Percentiles rank a stretch among this genome's conserved stretches.
phyloP scores from a whole-genome alignment of 2,329 filamentous ascomycete genomes.

The Cercospora sojina region DNA sequence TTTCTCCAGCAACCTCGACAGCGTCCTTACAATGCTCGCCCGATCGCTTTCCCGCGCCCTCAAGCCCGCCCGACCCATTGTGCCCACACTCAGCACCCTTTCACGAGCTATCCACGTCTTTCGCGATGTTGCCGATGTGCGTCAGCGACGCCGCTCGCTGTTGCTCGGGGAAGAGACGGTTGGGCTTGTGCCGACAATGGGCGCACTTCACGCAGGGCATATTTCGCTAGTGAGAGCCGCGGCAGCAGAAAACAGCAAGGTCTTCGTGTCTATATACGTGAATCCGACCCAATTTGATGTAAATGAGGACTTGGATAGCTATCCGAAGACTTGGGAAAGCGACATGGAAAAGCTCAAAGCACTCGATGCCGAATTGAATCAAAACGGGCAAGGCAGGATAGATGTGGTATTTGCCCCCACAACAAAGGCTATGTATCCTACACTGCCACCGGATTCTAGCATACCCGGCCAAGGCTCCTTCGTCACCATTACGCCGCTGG shows the following conservation, averaged over 20 bases:
- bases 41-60: neutral
- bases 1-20: neutral
- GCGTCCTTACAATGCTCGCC: neutral
- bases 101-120: slow-evolving; percentile 65
- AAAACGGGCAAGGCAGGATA: slow-evolving; percentile 59
- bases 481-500: slow-evolving; percentile 83
- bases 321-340: slow-evolving; percentile 83
- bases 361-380: slow-evolving; percentile 71
- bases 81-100: neutral
- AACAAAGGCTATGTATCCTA: slow-evolving; percentile 83
- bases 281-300: slow-evolving; percentile 96
- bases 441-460: slow-evolving; percentile 69
- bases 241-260: slow-evolving; percentile 77
- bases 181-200: slow-evolving; percentile 94
- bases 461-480: slow-evolving; percentile 80
- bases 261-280: slow-evolving; percentile 90
- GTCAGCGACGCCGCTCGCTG: slow-evolving; percentile 66
- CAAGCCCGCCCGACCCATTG: neutral
- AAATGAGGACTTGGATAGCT: slow-evolving; percentile 81
- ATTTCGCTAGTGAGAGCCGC: slow-evolving; percentile 80
- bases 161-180: slow-evolving; percentile 68
- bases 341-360: slow-evolving; percentile 67
- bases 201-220: slow-evolving; percentile 90
- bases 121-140: slow-evolving; percentile 70
- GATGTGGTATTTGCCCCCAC: slow-evolving; percentile 83